Evolutionary conservation across 331 rosid species (phyloP).

Genomic region (Cydonia oblonga): DNA sequence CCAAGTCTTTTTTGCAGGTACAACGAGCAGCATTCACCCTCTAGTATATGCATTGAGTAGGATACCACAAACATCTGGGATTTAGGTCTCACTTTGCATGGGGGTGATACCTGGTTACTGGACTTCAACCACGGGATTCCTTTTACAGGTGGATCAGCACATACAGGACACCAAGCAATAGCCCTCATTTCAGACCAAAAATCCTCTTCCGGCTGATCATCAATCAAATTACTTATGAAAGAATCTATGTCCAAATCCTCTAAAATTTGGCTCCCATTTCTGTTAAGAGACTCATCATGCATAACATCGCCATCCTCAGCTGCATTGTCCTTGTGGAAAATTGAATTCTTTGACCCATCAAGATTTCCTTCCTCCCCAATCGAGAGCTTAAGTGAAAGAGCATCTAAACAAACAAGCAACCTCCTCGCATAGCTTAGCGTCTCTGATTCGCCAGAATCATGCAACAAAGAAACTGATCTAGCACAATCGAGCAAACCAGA

Average conservation of each 20-base stretch:
- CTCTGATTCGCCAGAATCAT: slow-evolving; percentile 45
- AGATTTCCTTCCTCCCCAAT: slow-evolving; percentile 25
- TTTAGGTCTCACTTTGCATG: slow-evolving; percentile 66
- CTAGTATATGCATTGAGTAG: slow-evolving; percentile 77
- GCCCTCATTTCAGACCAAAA: slow-evolving; percentile 84
- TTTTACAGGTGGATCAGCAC: slow-evolving; percentile 50
- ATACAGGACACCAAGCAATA: slow-evolving; percentile 87
- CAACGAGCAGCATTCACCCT: slow-evolving; percentile 43
- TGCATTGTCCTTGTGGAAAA: slow-evolving; percentile 12
- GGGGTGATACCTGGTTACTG: slow-evolving; percentile 45
- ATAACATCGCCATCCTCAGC: slow-evolving; percentile 19
- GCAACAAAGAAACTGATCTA: slow-evolving; percentile 63
- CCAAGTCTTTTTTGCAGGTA: slow-evolving; percentile 68
- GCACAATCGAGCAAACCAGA: slow-evolving; percentile 95
- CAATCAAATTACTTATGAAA: slow-evolving; percentile 31
- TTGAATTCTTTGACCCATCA: slow-evolving; percentile 27
- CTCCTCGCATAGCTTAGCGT: slow-evolving; percentile 43
- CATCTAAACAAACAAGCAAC: slow-evolving; percentile 51
- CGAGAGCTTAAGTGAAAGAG: slow-evolving; percentile 51
- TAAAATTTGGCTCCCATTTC: slow-evolving; percentile 19
- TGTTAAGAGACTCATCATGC: slow-evolving; percentile 23
- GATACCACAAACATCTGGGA: slow-evolving; percentile 90
- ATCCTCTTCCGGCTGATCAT: slow-evolving; percentile 60
- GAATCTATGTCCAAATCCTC: slow-evolving; percentile 32
- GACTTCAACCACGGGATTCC: slow-evolving; percentile 89